Evolutionary conservation across 2,329 filamentous ascomycete genomes (phyloP).

Genomic region (Pseudonectria buxi): DNA sequence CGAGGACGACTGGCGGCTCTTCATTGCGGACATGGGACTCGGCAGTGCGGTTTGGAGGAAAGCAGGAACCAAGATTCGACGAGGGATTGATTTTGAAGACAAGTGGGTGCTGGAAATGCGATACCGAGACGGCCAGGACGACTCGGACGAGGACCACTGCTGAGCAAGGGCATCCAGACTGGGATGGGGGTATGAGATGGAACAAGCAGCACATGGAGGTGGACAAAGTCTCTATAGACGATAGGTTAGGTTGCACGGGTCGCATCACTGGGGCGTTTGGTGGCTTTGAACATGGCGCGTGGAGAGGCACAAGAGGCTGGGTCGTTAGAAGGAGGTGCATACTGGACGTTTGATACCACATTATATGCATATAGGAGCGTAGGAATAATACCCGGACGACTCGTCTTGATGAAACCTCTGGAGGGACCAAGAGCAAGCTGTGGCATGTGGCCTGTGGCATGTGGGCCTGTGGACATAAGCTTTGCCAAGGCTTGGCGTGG

Average conservation of each 20-base stretch:
- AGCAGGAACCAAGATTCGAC: constrained; percentile 70
- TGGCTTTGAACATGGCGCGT: no score
- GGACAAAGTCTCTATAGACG: background rate
- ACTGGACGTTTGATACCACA: no score
- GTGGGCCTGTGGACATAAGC: constrained; percentile 22
- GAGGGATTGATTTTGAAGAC: constrained; percentile 82
- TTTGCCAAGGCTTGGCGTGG: constrained; percentile 27
- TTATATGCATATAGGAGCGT: no score
- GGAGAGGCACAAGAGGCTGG: no score
- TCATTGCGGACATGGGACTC: constrained; percentile 81
- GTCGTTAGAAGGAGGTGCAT: no score
- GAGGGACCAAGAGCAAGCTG: background rate
- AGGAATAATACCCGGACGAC: no score
- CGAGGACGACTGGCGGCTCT: constrained; percentile 67
- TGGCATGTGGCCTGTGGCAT: constrained; percentile 10
- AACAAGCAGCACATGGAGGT: no score
- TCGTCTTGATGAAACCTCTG: no score
- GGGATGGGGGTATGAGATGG: no score
- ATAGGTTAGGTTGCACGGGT: background rate
- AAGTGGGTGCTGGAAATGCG: constrained; percentile 75
- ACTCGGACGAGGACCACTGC: constrained; percentile 20
- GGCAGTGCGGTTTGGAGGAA: constrained; percentile 78
- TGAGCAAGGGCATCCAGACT: no score
- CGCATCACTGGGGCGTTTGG: no score
- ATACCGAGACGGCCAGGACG: constrained; percentile 34